These are phyloP conservation scores for Cladosporium sp. DNA, from an alignment of 2,329 filamentous ascomycete species.

Conservation along the genomic window DNA sequence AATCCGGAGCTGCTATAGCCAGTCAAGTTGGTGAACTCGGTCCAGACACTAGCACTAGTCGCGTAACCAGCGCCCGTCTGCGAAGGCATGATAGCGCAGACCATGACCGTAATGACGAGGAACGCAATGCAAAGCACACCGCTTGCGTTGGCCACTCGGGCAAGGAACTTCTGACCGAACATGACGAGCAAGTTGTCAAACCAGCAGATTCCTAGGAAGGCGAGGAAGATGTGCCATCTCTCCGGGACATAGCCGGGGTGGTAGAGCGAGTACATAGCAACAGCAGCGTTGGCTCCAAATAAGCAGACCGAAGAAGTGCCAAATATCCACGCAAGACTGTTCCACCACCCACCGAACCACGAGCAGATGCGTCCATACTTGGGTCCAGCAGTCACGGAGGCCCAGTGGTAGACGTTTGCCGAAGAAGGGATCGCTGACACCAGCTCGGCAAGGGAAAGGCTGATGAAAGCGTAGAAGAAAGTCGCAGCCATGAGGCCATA, in stretches of 20 bases:
- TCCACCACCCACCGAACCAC: slow-evolving; percentile 50
- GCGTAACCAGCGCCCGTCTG: slow-evolving; percentile 40
- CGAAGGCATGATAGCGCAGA: slow-evolving; percentile 53
- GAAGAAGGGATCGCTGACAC: slow-evolving; percentile 36
- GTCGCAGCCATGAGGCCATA: slow-evolving; percentile 47
- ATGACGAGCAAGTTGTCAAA: slow-evolving; percentile 44
- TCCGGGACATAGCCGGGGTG: slow-evolving; percentile 44
- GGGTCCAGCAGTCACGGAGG: slow-evolving; percentile 45
- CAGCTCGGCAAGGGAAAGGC: slow-evolving; percentile 49
- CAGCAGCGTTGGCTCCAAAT: slow-evolving; percentile 43
- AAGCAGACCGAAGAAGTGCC: slow-evolving; percentile 39
- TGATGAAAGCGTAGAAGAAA: slow-evolving; percentile 50
- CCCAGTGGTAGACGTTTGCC: slow-evolving; percentile 50
- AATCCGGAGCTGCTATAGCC: slow-evolving; percentile 49
- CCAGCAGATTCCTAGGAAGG: slow-evolving; percentile 47
- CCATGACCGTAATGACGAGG: slow-evolving; percentile 53
- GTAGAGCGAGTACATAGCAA: slow-evolving; percentile 48
- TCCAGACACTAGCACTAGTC: slow-evolving; percentile 38
- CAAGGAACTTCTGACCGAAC: slow-evolving; percentile 52
- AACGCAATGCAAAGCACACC: slow-evolving; percentile 49
- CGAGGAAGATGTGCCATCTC: slow-evolving; percentile 50
- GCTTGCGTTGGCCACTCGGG: slow-evolving; percentile 49
- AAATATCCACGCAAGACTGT: slow-evolving; percentile 49
- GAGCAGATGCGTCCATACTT: slow-evolving; percentile 45
- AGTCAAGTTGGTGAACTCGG: slow-evolving; percentile 39